phyloP scores from a whole-genome alignment of 2,329 filamentous ascomycete species.

The Beauveria varroae region DNA sequence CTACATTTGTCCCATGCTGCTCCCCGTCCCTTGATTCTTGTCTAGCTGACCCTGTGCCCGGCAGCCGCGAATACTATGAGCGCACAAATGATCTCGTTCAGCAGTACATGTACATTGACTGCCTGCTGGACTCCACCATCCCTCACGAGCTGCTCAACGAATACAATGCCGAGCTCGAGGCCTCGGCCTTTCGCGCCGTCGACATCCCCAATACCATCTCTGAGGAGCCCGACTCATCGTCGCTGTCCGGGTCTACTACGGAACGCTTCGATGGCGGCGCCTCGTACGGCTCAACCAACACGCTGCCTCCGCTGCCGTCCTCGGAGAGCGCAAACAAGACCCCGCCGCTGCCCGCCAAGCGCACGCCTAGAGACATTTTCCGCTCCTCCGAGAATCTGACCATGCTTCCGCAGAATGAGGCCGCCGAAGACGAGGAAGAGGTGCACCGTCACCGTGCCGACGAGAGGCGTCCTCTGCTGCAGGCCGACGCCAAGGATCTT shows the following conservation, averaged over 20 bases:
- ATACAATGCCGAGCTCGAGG: constrained; percentile 58
- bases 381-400: constrained; percentile 64
- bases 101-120: constrained; percentile 90
- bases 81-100: constrained; percentile 82
- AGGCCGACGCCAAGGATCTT: constrained; percentile 26
- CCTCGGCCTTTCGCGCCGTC: constrained; percentile 44
- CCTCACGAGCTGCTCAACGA: constrained; percentile 88
- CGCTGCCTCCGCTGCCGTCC: constrained; percentile 14
- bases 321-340: constrained; percentile 4
- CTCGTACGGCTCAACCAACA: constrained; percentile 23
- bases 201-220: constrained; percentile 66
- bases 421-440: constrained; percentile 35
- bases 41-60: constrained; percentile 2
- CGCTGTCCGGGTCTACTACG: constrained; percentile 24
- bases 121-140: constrained; percentile 82
- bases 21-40: not conserved
- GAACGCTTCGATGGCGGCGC: constrained; percentile 16
- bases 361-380: constrained; percentile 82
- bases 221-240: constrained; percentile 50
- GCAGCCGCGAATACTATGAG: constrained; percentile 75
- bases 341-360: constrained; percentile 50
- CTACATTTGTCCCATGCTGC: not conserved
- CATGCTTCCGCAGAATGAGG: constrained; percentile 42
- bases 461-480: constrained; percentile 13
- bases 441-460: constrained; percentile 21